A percentile compares a stretch with the other conserved stretches of the same genome.
Conservation (phyloP, 2,329 filamentous ascomycete species). For the Leptographium wingfieldii region DNA sequence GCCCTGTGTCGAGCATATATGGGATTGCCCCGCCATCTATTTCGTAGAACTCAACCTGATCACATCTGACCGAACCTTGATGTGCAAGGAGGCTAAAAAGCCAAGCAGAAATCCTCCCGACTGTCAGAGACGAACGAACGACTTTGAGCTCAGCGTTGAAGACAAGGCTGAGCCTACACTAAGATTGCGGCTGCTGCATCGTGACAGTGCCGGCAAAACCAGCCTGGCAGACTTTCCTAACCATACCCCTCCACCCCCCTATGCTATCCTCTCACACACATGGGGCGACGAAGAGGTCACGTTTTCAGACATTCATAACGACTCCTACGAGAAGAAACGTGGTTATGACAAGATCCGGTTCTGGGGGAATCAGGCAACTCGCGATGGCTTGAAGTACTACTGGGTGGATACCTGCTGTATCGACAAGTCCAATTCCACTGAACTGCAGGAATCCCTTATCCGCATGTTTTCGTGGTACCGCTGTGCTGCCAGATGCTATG, state of each 20-base stretch:
- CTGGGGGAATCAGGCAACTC: background rate
- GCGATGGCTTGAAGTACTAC: background rate
- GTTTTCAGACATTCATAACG: background rate
- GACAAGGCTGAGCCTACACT: background rate
- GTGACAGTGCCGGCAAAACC: slow-evolving; percentile 4
- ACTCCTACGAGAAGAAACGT: background rate
- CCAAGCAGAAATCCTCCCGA: background rate
- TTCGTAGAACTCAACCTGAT: background rate
- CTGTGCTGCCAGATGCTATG: slow-evolving; percentile 1
- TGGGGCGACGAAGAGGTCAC: slow-evolving; percentile 3
- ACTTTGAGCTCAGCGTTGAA: background rate
- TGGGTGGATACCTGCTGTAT: slow-evolving; percentile 10
- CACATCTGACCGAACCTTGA: background rate
- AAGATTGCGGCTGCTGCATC: background rate
- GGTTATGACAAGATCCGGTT: background rate
- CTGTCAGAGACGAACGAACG: too few relatives aligned
- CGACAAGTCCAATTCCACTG: slow-evolving; percentile 5
- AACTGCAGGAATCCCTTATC: slow-evolving; percentile 5
- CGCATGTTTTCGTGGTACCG: slow-evolving; percentile 8
- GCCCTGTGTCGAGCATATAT: background rate
- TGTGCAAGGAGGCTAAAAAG: background rate
- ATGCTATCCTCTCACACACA: slow-evolving; percentile 9
- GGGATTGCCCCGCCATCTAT: background rate
- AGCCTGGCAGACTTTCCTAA: background rate
- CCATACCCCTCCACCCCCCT: background rate